Base-by-base conservation (phyloP, 192 early-diverging fungal genomes). In the Umbelopsis isabellina region DNA sequence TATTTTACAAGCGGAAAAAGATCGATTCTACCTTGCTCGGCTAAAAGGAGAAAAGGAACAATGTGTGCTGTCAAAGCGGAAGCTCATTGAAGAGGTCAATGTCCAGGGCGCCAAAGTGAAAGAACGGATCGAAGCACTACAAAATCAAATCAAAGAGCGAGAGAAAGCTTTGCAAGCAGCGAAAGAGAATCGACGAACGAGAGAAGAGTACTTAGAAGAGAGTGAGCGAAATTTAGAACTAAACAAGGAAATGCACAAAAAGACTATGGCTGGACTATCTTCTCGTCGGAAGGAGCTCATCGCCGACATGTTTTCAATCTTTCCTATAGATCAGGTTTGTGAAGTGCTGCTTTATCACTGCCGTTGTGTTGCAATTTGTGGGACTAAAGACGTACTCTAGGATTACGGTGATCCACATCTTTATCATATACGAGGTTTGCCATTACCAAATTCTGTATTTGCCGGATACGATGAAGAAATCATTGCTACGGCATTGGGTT, bases 401-500 rank as follows among this genome's bases (percentile, higher is more conserved):
- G 76, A 74, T 22, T 74, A 83, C 46, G 72, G 65, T 48, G 78
- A 86, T 49, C 65, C 79, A 10, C 73, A 78, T 44, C 73, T 80
- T 23, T 74, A 82, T 47, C 77, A 71, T 46, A 88, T 88, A 22
- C 83, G 84, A 46, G 80, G 79, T 69, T 65, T 82, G 15, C 70
- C 81, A n/a, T 22, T 87, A n/a, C 86, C 84, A n/a, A 87, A 87
- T 37, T 87, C 86, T 16, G 84, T 80, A 8, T 87, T 79, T 46
- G 67, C 64, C 46, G 84, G 85, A 20, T 72, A 64, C 52, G 79
- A 90, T 64, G 82, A 92, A 18, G 92, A 94, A 2, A 21, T 65
- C 2, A 79, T 91, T 18, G 83, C 91, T 0, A 90, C 90, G 8
- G 91, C 89, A 0, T 64, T 95, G 1, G 93, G 93, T 10, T 91